These are phyloP conservation scores for Cairneyella variabilis DNA, from an alignment of 495 filamentous ascomycete species.

Conservation along the genomic window DNA sequence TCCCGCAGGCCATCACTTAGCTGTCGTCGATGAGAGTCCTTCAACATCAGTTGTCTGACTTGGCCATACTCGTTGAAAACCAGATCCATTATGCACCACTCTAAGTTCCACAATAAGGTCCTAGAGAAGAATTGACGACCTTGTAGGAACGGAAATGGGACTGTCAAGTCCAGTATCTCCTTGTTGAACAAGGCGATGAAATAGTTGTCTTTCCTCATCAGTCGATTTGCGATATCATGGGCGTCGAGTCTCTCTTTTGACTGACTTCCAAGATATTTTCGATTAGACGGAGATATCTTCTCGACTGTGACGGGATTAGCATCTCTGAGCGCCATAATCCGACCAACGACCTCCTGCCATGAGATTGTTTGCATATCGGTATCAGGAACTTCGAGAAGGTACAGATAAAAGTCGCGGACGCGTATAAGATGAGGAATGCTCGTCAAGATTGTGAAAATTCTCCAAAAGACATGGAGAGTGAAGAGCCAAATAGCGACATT, in stretches of 20 bases:
- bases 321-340: conserved; percentile 83
- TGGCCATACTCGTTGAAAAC: conserved; percentile 88
- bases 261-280: conserved; percentile 71
- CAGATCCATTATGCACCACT: conserved; percentile 85
- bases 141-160: conserved; percentile 79
- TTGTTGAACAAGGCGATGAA: conserved; percentile 96
- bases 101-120: conserved; percentile 84
- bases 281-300: conserved; percentile 45
- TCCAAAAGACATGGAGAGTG: conserved; percentile 82
- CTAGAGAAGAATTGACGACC: conserved; percentile 74
- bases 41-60: conserved; percentile 76
- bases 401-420: conserved; percentile 84
- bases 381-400: conserved; percentile 84
- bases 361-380: conserved; percentile 92
- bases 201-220: conserved; percentile 97
- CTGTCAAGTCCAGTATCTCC: conserved; percentile 80
- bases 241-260: conserved; percentile 96
- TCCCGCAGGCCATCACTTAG: conserved; percentile 70
- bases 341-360: conserved; percentile 90
- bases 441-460: conserved; percentile 68
- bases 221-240: conserved; percentile 91
- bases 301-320: conserved; percentile 79
- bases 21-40: conserved; percentile 70
- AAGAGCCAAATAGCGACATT: conserved; percentile 82
- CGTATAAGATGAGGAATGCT: conserved; percentile 70